Conservation (phyloP, 768 basidiomycete species). For the Hericium coralloides region DNA sequence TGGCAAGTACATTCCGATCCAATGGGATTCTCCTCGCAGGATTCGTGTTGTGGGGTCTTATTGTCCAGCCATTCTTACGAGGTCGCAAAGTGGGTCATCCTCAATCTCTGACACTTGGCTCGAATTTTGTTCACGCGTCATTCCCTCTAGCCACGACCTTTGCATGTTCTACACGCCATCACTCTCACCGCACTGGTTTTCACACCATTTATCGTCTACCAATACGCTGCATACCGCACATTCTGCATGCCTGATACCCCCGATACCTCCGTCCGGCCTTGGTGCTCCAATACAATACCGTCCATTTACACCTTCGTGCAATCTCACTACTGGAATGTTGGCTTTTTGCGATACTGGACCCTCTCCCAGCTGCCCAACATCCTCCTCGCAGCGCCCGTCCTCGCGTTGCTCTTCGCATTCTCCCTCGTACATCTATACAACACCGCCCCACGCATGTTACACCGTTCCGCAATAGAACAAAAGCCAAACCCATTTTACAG, state of each 20-base stretch:
- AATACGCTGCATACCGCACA: conserved; percentile 49
- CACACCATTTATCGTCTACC: conserved; percentile 64
- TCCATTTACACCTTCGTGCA: conserved; percentile 81
- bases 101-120: background rate
- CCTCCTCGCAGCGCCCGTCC: conserved; percentile 63
- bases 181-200: conserved; percentile 39
- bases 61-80: conserved; percentile 45
- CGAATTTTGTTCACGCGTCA: background rate
- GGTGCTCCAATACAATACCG: conserved; percentile 60
- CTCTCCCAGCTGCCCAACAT: conserved; percentile 81
- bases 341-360: conserved; percentile 85
- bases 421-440: background rate
- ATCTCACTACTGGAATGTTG: conserved; percentile 73
- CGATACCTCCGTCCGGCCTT: conserved; percentile 26
- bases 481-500: conserved; percentile 15
- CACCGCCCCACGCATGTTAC: background rate
- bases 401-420: conserved; percentile 35
- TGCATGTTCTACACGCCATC: conserved; percentile 26
- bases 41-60: conserved; percentile 67
- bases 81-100: background rate
- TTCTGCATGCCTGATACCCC: conserved; percentile 47
- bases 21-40: conserved; percentile 73
- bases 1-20: conserved; percentile 62
- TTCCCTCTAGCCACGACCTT: conserved; percentile 24
- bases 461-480: background rate